A percentile compares a stretch with the other conserved stretches of the same genome.
Evolutionary conservation across 768 basidiomycete genomes (phyloP).

Genomic region (Mycena haematopus): DNA sequence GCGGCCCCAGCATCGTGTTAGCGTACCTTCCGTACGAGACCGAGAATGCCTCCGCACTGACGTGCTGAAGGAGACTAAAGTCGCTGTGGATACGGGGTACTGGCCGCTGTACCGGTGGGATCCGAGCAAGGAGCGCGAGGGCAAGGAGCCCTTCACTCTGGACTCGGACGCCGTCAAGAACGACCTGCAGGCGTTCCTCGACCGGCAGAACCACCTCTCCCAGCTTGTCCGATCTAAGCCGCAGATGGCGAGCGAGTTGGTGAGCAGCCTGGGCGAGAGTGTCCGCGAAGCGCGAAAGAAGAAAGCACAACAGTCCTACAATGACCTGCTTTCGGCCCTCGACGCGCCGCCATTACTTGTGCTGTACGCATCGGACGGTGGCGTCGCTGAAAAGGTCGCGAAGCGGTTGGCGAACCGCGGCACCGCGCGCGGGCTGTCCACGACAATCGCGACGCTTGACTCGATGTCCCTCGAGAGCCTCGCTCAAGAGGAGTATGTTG

Average conservation of each 20-base stretch:
- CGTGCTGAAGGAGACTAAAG: slow-evolving; percentile 96
- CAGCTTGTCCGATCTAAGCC: slow-evolving; percentile 88
- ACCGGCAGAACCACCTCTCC: slow-evolving; percentile 95
- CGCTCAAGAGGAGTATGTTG: slow-evolving; percentile 76
- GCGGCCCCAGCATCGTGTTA: slow-evolving; percentile 90
- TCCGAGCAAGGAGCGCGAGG: slow-evolving; percentile 77
- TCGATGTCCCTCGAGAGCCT: slow-evolving; percentile 79
- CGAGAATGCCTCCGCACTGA: slow-evolving; percentile 84
- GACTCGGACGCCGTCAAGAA: slow-evolving; percentile 95
- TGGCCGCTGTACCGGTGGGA: slow-evolving; percentile 99
- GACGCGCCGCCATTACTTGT: slow-evolving; percentile 90
- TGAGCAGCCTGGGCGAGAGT: slow-evolving; percentile 82
- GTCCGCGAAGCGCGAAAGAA: slow-evolving; percentile 84
- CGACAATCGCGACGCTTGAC: slow-evolving; percentile 79
- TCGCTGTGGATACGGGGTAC: slow-evolving; percentile 94
- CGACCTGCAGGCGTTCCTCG: slow-evolving; percentile 91
- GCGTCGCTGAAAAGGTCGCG: slow-evolving; percentile 94
- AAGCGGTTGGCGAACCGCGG: slow-evolving; percentile 86
- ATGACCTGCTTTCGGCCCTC: slow-evolving; percentile 79
- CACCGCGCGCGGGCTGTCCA: slow-evolving; percentile 82
- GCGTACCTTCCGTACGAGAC: slow-evolving; percentile 91
- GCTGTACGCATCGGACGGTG: slow-evolving; percentile 95
- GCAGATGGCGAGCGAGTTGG: slow-evolving; percentile 80
- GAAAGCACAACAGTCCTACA: slow-evolving; percentile 84
- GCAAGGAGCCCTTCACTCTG: slow-evolving; percentile 87